Base-by-base conservation (phyloP, 371 early-diverging fungal genomes). In the Fennellomyces sp. region DNA sequence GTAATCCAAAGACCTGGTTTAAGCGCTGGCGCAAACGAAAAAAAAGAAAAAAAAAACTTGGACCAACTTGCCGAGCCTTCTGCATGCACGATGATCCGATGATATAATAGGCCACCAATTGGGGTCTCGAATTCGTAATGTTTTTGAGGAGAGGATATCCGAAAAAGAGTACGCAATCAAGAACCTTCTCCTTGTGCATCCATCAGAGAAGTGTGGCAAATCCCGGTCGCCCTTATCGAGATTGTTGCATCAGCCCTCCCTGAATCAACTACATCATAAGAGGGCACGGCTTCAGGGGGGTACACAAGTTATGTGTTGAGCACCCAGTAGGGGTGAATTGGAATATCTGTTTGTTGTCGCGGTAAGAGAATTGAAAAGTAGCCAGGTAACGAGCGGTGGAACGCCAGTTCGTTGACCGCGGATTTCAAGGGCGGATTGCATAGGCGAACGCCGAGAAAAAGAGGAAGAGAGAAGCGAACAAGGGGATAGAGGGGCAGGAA, bases 151-250 rank as follows among this genome's bases (percentile, higher is more conserved):
- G 23, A 5, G 23, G 23, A 28, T 28, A 50, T 28, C 39, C 29
- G 26, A 50, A 56, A 29, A 28, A 48, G 29, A 38, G 47, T 54
- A 30, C 45, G 36, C 31, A 55, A 42, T 48, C 53, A 21, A 50
- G 11, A 12, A 27, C 50, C 6, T 6, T 50, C 26, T 6, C 21
- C 11, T n/a, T 19, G 15, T 21, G 23, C 13, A 50, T 26, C 25
- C 6, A 13, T 50, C 21, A 50, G 13, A 26, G 25, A 50, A 23
- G 3, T 23, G 36, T 23, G 51, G 51, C 35, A 27, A 35, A 35
- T 21, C 56, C 25, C 38, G 25, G n/a, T n/a, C n/a, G 35, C 28
- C 17, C 38, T 55, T 53, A 33, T 39, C 41, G 19, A 28, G 35
- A 27, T 55, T 26, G 35, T 41, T 54, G n/a, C 19, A 33, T 54